Percentiles rank a stretch among this genome's conserved stretches.
Evolutionary conservation across 2,329 filamentous ascomycete genomes (phyloP).

Genomic region (Neoscytalidium dimidiatum): DNA sequence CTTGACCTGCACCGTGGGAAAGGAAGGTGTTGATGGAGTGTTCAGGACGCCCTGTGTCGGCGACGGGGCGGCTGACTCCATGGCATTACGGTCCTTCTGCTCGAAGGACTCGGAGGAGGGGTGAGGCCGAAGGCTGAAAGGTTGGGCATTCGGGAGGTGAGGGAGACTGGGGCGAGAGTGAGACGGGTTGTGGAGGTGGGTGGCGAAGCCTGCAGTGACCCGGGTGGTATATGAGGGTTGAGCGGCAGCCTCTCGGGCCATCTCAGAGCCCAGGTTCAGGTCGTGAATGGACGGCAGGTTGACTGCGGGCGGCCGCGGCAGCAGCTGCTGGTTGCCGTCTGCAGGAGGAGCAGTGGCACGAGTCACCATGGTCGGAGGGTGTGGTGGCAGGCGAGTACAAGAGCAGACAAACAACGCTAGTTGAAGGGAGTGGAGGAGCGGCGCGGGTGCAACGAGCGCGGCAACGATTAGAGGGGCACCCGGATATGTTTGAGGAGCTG

Average conservation of each 20-base stretch:
- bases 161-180: neutral
- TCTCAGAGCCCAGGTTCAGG: slow-evolving; percentile 11
- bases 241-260: neutral
- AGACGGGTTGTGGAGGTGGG: neutral
- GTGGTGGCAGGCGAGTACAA: slow-evolving; percentile 16
- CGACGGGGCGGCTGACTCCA: slow-evolving; percentile 2
- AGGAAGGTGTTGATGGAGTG: slow-evolving; percentile 8
- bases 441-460: slow-evolving; percentile 14
- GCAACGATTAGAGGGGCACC: neutral
- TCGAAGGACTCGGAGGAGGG: slow-evolving; percentile 13
- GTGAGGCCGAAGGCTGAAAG: neutral
- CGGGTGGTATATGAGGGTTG: neutral
- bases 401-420: slow-evolving; percentile 15
- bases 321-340: slow-evolving; percentile 14
- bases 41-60: neutral
- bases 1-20: neutral
- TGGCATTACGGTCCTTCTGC: neutral
- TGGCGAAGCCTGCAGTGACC: neutral
- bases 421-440: slow-evolving; percentile 3
- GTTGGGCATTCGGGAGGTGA: neutral
- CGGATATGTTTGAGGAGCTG: neutral
- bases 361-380: slow-evolving; percentile 12
- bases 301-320: slow-evolving; percentile 6
- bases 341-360: slow-evolving; percentile 12
- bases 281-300: slow-evolving; percentile 14